Evolutionary conservation across 2,329 filamentous ascomycete species (phyloP), one percentile per base, ranked within the genome.

Genomic region (Penicillium sp.): DNA sequence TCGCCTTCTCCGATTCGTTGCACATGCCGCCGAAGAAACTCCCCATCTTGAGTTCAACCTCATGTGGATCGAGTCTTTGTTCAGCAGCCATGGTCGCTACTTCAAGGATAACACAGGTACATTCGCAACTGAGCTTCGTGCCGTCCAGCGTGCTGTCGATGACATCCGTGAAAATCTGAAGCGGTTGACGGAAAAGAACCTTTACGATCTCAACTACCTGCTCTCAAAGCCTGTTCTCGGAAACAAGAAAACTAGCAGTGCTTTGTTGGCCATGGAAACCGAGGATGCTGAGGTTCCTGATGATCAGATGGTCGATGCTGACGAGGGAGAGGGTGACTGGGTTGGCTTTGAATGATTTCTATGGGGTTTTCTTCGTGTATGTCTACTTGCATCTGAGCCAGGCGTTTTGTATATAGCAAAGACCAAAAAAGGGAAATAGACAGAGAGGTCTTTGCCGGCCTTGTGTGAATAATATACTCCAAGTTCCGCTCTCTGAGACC

Each of bases 21-120:
- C 92, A 2, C 83, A 89, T 10, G 90, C 96, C 69, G 90, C 91
- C 1, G 93, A 97, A 68, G 87, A 93, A 70, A 93, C 89, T 2
- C 93, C 93, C 1, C 93, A 97, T 79, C 83, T 99, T 5, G 94
- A 99, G 77, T 96, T 97, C 76, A 96, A 94, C 68, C 79, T 99
- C 44, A 79, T 93, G 9, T 99, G 94, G 94, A 89, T 97, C 69
- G 90, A 94, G 74, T 86, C 90, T 1, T 65, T 87, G 10, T 81
- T 97, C 58, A 89, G 89, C 67, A 87, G 86, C 66, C 93, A 97
- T 73, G 94, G 94, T 35, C 83, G 89, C 23, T 93, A 89, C 81
- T 82, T 99, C 67, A 89, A 91, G 58, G 89, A 93, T 36, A 89
- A 93, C 72, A 83, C 89, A 23, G 88, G 85, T 52, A 88, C 89